Base-by-base conservation (phyloP, 352 stramenopile genomes). In the Phytophthora uliginosa region DNA sequence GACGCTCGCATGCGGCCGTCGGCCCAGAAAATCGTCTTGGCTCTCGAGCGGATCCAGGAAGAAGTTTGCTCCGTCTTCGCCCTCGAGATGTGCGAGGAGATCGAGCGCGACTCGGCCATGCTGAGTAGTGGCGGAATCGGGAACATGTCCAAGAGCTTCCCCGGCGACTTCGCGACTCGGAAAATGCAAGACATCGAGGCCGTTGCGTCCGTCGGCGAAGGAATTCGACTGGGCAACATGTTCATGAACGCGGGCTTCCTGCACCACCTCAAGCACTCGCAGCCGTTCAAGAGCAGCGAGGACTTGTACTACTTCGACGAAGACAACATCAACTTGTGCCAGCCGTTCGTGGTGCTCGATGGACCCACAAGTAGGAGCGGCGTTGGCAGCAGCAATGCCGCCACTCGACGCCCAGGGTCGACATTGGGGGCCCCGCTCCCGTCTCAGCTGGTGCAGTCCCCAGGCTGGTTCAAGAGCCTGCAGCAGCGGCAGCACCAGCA, bases 201-300 rank as follows among this genome's bases (percentile, higher is more conserved):
- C 18, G 82, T 88, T 7, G 68, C 71, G 4, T 77, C 63, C 2
- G 63, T 74, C 5, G 71, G 66, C 12, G 84, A 92, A 69, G 82
- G 69, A 0, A 69, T 79, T 13, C 84, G 84, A 2, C 48, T 91
- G 4, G 84, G 84, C 10, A 90, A 89, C 36, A 80, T 82, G 61
- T 79, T 90, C 54, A 88, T 90, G 83, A 82, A 85, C 52, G 71
- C 83, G 5, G 81, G 83, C 1, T 79, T 84, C 45, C 55, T 91
- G 69, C 83, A 91, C 45, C 81, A 89, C 60, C 22, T 79, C 38
- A 89, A 86, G 20, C 83, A 91, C 61, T 42, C 74, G n/a, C 75
- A 74, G 34, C 45, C 69, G 18, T 86, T 85, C 55, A 80, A 82
- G 40, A 77, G 74, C 63, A 65, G 42, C 22, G 71, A 81, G 8